These are phyloP conservation scores for Cercospora zeina DNA, from an alignment of 2,329 filamentous ascomycete genomes.

Conservation along the genomic window DNA sequence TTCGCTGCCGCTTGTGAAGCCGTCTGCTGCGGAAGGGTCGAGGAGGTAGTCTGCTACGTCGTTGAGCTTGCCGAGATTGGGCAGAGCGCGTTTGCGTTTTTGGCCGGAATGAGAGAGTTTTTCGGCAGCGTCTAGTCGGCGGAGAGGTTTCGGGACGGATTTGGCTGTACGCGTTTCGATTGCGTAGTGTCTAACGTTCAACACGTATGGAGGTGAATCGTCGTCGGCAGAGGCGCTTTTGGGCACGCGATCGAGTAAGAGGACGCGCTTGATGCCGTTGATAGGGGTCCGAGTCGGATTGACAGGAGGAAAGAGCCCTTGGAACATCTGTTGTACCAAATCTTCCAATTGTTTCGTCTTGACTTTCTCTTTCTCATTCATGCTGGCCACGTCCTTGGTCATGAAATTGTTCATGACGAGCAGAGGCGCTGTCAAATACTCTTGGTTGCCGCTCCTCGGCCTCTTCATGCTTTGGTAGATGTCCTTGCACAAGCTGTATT, in stretches of 20 bases:
- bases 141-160: slow-evolving; percentile 73
- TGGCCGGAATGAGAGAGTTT: slow-evolving; percentile 63
- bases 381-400: slow-evolving; percentile 52
- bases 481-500: slow-evolving; percentile 91
- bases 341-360: slow-evolving; percentile 87
- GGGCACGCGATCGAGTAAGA: slow-evolving; percentile 82
- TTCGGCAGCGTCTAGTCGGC: slow-evolving; percentile 81
- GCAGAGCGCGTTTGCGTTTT: slow-evolving; percentile 56
- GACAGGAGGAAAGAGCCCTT: slow-evolving; percentile 93
- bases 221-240: slow-evolving; percentile 31
- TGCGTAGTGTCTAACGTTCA: slow-evolving; percentile 90
- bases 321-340: slow-evolving; percentile 89
- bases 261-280: slow-evolving; percentile 85
- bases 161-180: slow-evolving; percentile 88
- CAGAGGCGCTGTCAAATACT: slow-evolving; percentile 82
- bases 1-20: slow-evolving; percentile 90
- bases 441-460: slow-evolving; percentile 74
- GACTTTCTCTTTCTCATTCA: slow-evolving; percentile 45
- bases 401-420: slow-evolving; percentile 99
- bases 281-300: slow-evolving; percentile 87
- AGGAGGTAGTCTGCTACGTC: slow-evolving; percentile 96
- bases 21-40: slow-evolving; percentile 69
- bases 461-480: slow-evolving; percentile 80
- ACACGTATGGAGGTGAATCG: slow-evolving; percentile 58
- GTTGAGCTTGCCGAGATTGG: slow-evolving; percentile 85